Conservation (phyloP, 768 basidiomycete species). For the Pisolithus albus region DNA sequence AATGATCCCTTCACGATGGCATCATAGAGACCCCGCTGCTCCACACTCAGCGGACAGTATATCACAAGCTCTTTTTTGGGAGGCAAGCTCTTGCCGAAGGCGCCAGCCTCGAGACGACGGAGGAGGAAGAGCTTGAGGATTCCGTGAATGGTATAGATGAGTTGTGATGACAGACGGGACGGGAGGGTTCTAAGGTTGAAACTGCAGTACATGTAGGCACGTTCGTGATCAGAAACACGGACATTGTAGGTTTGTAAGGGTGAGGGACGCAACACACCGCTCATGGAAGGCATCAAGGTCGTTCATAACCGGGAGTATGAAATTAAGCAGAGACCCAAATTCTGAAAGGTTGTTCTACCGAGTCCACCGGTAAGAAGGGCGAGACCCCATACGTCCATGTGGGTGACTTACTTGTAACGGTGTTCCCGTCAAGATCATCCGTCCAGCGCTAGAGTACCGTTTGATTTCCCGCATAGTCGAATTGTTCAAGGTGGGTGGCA, state of each 20-base stretch:
- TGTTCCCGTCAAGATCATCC: conserved; percentile 94
- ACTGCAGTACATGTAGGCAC: conserved; percentile 29
- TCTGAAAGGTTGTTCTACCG: conserved; percentile 94
- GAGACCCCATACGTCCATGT: not conserved
- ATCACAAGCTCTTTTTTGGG: conserved; percentile 93
- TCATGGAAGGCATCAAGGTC: conserved; percentile 87
- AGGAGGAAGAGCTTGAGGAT: conserved; percentile 95
- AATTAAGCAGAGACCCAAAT: conserved; percentile 92
- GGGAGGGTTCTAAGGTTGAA: conserved; percentile 68
- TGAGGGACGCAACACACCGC: conserved; percentile 45
- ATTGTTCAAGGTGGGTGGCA: no score
- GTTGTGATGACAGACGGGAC: conserved; percentile 46
- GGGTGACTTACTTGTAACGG: conserved; percentile 72
- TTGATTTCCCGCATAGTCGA: conserved; percentile 73
- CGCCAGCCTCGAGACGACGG: conserved; percentile 86
- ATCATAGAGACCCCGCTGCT: conserved; percentile 83
- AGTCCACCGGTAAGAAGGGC: not conserved
- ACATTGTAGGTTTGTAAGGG: conserved; percentile 1
- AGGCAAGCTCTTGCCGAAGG: conserved; percentile 62
- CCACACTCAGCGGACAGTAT: conserved; percentile 78
- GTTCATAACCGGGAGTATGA: conserved; percentile 77
- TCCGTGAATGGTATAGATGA: conserved; percentile 76
- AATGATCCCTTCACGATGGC: conserved; percentile 67
- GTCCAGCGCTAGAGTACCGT: conserved; percentile 71
- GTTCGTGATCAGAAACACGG: conserved; percentile 13